Conservation (phyloP, 768 basidiomycete species). For the Hebeloma cylindrosporum region DNA sequence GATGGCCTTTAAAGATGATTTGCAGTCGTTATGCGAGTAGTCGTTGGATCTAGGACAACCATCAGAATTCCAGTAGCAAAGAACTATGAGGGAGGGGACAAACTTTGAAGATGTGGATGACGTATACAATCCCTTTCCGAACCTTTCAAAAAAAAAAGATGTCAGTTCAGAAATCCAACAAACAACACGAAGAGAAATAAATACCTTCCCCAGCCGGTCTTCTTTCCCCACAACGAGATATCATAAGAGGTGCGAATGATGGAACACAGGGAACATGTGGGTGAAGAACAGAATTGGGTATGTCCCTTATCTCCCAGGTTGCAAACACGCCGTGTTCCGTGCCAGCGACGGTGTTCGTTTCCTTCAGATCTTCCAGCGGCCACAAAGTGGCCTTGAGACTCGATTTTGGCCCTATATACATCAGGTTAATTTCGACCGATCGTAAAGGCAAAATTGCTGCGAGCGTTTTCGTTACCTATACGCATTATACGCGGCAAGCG, state of each 20-base stretch:
- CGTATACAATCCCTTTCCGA: constrained; percentile 71
- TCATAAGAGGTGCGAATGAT: constrained; percentile 68
- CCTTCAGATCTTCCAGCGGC: constrained; percentile 55
- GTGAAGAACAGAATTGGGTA: constrained; percentile 51
- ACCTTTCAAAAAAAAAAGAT: no score
- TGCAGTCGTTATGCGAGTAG: constrained; percentile 60
- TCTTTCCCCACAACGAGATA: constrained; percentile 61
- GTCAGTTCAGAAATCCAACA: neutral
- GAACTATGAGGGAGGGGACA: constrained; percentile 14
- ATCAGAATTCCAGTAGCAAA: constrained; percentile 1
- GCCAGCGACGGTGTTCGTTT: constrained; percentile 76
- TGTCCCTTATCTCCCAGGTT: constrained; percentile 63
- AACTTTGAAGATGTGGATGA: constrained; percentile 79
- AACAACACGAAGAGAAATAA: neutral
- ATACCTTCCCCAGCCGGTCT: constrained; percentile 71
- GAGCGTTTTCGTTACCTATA: constrained; percentile 50
- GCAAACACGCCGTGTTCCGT: constrained; percentile 68
- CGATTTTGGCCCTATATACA: constrained; percentile 48
- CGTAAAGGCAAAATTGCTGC: neutral
- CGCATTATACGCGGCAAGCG: constrained; percentile 55
- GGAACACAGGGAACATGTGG: constrained; percentile 60
- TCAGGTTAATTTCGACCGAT: neutral
- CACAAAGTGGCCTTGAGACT: constrained; percentile 58
- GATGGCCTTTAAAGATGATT: constrained; percentile 59
- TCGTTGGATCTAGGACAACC: constrained; percentile 53